A percentile compares a stretch with the other conserved stretches of the same genome.
Evolutionary conservation across 2,329 filamentous ascomycete genomes (phyloP).

Genomic region (Colletotrichum horii): DNA sequence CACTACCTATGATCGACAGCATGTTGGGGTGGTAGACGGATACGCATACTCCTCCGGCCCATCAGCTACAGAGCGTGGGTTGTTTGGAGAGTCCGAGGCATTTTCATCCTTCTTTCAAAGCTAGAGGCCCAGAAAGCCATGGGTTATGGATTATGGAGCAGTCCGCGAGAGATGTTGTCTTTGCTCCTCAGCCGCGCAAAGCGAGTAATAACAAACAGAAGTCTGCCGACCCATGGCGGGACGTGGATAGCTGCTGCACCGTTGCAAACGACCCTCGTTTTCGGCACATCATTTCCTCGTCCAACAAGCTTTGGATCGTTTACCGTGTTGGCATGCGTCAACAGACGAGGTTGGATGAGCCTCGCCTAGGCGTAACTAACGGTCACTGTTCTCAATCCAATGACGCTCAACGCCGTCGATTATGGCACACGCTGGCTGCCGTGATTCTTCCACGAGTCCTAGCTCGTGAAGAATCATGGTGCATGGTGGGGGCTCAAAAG

Average conservation of each 20-base stretch:
- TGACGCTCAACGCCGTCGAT: neutral
- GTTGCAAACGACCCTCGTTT: neutral
- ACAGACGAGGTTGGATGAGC: neutral
- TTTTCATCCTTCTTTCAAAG: neutral
- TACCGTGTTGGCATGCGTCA: neutral
- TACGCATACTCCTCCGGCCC: conserved; percentile 4
- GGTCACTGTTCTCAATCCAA: neutral
- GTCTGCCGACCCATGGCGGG: neutral
- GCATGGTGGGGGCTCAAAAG: conserved; percentile 2
- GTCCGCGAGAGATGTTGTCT: neutral
- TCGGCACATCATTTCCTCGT: neutral
- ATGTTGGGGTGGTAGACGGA: neutral
- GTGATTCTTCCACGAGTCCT: neutral
- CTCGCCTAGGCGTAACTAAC: neutral
- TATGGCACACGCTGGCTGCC: neutral
- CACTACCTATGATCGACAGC: neutral
- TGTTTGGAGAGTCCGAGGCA: neutral
- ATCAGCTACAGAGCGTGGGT: neutral
- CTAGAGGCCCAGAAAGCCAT: neutral
- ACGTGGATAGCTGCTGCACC: neutral
- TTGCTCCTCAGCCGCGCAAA: neutral
- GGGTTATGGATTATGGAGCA: neutral
- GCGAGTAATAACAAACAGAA: neutral
- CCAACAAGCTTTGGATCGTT: neutral
- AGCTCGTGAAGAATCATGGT: neutral